Base-by-base conservation (phyloP, 2,329 filamentous ascomycete genomes). In the Aspergillus pseudoviridinutans region DNA sequence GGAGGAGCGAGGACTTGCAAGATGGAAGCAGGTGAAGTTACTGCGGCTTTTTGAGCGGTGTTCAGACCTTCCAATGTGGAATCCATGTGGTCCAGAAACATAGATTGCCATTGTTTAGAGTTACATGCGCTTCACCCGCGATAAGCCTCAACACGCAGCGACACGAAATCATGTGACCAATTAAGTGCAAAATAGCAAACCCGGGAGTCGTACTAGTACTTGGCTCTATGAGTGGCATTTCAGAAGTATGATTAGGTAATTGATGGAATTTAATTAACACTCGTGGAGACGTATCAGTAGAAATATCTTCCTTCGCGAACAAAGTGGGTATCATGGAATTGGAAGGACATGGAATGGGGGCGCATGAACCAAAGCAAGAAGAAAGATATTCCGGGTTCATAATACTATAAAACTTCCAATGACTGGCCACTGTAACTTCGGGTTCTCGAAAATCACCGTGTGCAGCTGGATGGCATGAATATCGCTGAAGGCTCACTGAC, bases 1-100 rank as follows among this genome's bases (percentile, higher is more conserved):
- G 86, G 85, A 53, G 84, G 83, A 6, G 84, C 84, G 32, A 87
- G 81, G 3, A 86, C 83, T 68, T 87, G 84, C 2, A 87, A 68
- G 2, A 86, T 80, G 12, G 81, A 76, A 9, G 85, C 82, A 3
- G 80, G 77, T 5, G 84, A 88, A 7, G 85, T 84, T 27, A 90
- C 87, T 1, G 87, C 87, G 50, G 79, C 79, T 63, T 77, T 79
- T 70, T 90, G 87, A 8, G 85, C 85, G 49, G 75, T 71, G 73
- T 90, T 90, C 57, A 90, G 79, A 35, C 84, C 85, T 55, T 79
- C 71, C 35, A 90, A 78, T 47, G 89, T 77, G 54, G 73, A 68
- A 63, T 82, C 80, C 80, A 85, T 84, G 65, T 60, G 64, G 58
- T 63, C 44, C 5, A 25, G 22, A 47, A 14, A 24, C 9, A 6